These are phyloP conservation scores for Kingdonia uniflora DNA, from an alignment of 164 flowering plant species.

Conservation along the genomic window DNA sequence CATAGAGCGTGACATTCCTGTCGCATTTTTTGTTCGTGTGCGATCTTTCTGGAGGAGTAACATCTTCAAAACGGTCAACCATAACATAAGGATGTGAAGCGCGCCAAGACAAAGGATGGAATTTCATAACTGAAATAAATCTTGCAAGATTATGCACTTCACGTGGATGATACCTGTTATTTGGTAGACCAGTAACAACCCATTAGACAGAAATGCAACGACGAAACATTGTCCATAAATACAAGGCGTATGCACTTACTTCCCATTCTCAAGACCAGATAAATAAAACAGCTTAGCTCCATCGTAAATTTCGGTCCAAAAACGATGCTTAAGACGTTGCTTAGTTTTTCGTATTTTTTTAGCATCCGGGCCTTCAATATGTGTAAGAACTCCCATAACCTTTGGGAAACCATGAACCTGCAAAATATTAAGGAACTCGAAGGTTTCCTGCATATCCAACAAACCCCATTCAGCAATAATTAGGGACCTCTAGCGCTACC, in stretches of 20 bases:
- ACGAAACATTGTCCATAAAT: not conserved
- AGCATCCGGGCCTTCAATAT: slow-evolving; percentile 77
- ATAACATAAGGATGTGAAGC: slow-evolving; percentile 80
- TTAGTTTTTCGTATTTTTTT: slow-evolving; percentile 85
- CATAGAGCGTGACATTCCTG: slow-evolving; percentile 81
- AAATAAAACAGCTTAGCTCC: slow-evolving; percentile 95
- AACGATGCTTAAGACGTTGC: slow-evolving; percentile 89
- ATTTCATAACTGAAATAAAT: slow-evolving; percentile 89
- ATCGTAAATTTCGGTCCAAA: slow-evolving; percentile 91
- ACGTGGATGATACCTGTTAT: slow-evolving; percentile 66
- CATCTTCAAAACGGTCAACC: slow-evolving; percentile 96
- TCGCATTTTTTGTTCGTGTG: slow-evolving; percentile 61
- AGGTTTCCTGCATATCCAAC: slow-evolving; percentile 64
- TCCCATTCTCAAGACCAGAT: slow-evolving; percentile 90
- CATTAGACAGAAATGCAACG: not conserved
- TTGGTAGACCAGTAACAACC: not conserved
- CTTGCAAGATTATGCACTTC: slow-evolving; percentile 93
- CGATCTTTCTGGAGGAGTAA: slow-evolving; percentile 77
- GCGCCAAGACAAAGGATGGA: slow-evolving; percentile 84
- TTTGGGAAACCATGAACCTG: slow-evolving; percentile 93
- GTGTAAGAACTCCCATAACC: slow-evolving; percentile 97
- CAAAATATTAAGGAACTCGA: slow-evolving; percentile 93
- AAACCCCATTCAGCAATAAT: not conserved
- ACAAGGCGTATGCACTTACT: slow-evolving; percentile 35
- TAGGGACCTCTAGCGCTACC: too few species aligned